Base-by-base conservation (phyloP, 805 yeast genomes). In the Yamadazyma tumulicola region DNA sequence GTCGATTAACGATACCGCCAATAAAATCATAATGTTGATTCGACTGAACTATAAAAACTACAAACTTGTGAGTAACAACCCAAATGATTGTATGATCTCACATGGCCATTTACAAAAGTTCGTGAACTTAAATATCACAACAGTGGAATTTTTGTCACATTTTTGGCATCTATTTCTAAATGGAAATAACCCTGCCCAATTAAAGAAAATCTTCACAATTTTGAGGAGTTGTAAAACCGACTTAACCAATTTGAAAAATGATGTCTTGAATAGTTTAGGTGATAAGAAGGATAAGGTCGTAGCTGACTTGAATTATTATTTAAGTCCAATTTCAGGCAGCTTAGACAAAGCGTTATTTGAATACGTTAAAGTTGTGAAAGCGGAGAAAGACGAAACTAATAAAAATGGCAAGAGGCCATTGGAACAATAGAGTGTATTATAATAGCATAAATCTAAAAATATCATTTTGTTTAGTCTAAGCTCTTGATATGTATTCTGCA, bases 71-170 rank as follows among this genome's bases (percentile, higher is more conserved):
- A 30, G 34, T 16, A 38, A 37, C 1, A 26, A 31, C 4, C 9
- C 11, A 9, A 21, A 9, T 21, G 14, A 7, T 7, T 9, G n/a
- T 14, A 10, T 26, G 6, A 47, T 64, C 1, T 52, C 65, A 3
- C 48, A 49, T 4, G 35, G 43, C 7, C 34, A 48, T 7, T 47
- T 51, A 5, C 66, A 64, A 38, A 67, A 62, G 28, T 55, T 67
- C 26, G 52, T 63, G 12, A 50, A 57, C 4, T 59, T 56, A 44
- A 66, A 65, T 41, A 55, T 64, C 33, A 66, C 70, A 3, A 49
- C 61, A n/a, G 57, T 57, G 32, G 73, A 67, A 45, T 64, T 66
- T 35, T 47, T 67, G 16, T 62, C 68, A 31, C 72, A 66, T 38
- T 67, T 67, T 36, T 67, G 73, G 73, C 56, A 59, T 32, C 38